Evolutionary conservation across 148 eudicot genomes (phyloP).

Genomic region (Vaccinium corymbosum): DNA sequence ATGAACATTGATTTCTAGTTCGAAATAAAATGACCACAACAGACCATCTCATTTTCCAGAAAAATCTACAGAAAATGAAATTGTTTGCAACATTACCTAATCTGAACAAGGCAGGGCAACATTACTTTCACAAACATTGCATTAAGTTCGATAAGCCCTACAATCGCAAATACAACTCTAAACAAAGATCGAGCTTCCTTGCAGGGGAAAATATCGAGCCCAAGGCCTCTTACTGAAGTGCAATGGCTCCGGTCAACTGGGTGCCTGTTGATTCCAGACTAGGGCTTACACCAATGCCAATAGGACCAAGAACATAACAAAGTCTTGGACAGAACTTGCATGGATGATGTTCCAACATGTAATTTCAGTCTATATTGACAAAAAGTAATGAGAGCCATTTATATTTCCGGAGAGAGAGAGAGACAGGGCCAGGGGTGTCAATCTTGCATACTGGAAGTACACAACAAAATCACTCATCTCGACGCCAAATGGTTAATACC

Average conservation of each 20-base stretch:
- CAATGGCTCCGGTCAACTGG: too few species aligned
- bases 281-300: neutral
- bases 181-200: neutral
- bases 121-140: neutral
- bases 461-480: neutral
- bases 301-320: neutral
- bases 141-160: neutral
- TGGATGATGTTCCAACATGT: neutral
- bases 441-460: neutral
- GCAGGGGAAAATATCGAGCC: neutral
- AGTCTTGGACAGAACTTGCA: neutral
- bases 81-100: neutral
- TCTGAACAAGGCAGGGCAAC: neutral
- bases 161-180: neutral
- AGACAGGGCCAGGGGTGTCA: neutral
- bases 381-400: neutral
- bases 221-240: neutral
- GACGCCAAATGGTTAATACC: conserved; percentile 47
- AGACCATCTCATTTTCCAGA: neutral
- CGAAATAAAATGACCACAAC: neutral
- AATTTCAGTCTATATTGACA: neutral
- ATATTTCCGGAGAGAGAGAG: neutral
- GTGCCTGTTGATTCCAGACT: too few species aligned
- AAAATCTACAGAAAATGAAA: neutral
- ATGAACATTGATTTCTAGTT: neutral